phyloP scores from a whole-genome alignment of 208 protist genomes.

The Herpetomonas muscarum region DNA sequence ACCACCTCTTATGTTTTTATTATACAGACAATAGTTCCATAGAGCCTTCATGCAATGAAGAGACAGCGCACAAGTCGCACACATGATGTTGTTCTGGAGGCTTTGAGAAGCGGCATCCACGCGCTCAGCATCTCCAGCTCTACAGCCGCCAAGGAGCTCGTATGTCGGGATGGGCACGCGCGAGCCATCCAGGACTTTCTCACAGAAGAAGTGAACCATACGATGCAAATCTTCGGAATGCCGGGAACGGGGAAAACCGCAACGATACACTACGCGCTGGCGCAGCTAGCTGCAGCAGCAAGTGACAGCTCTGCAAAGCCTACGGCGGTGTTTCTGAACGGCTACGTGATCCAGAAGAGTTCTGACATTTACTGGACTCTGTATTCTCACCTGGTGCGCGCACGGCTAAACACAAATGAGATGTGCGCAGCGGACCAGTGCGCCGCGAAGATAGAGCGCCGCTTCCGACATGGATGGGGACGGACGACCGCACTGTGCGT shows the following conservation, averaged over 20 bases:
- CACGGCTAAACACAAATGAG: slow-evolving; percentile 45
- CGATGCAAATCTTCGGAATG: slow-evolving; percentile 90
- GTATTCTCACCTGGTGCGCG: slow-evolving; percentile 64
- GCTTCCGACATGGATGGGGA: slow-evolving; percentile 71
- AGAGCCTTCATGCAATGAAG: not conserved
- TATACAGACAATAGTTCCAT: not conserved
- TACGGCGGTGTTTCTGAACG: slow-evolving; percentile 86
- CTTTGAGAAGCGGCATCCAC: slow-evolving; percentile 51
- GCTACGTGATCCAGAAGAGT: slow-evolving; percentile 86
- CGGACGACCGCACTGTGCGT: slow-evolving; percentile 44
- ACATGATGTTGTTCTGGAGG: slow-evolving; percentile 21
- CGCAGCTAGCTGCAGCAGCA: slow-evolving; percentile 31
- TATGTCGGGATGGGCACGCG: slow-evolving; percentile 69
- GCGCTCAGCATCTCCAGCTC: slow-evolving; percentile 71
- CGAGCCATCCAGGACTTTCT: slow-evolving; percentile 67
- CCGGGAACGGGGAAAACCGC: slow-evolving; percentile 88
- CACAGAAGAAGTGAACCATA: slow-evolving; percentile 55
- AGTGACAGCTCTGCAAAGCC: slow-evolving; percentile 23
- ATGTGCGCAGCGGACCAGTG: slow-evolving; percentile 59
- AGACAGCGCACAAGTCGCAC: not conserved
- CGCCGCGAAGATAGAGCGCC: slow-evolving; percentile 70
- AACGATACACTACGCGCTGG: slow-evolving; percentile 69
- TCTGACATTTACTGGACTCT: slow-evolving; percentile 86
- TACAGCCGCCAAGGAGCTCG: slow-evolving; percentile 52
- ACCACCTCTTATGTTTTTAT: too few relatives aligned